Percentiles rank a stretch among this genome's conserved stretches.
Evolutionary conservation across 2,329 filamentous ascomycete species (phyloP).

Genomic region (Aspergillus phoenicis): DNA sequence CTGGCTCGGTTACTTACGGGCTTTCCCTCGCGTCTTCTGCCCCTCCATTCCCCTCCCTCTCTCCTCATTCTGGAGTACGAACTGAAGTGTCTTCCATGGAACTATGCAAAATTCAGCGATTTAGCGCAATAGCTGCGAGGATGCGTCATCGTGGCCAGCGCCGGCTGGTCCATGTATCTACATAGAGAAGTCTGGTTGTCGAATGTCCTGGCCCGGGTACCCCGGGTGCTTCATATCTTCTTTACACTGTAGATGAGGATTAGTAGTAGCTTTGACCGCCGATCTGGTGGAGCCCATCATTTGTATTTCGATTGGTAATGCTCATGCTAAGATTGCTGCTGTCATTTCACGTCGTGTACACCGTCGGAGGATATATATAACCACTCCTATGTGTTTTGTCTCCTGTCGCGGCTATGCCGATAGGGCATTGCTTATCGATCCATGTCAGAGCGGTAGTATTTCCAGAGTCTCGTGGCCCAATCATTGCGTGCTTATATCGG

Average conservation of each 20-base stretch:
- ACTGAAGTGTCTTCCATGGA: not conserved
- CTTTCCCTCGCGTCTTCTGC: not conserved
- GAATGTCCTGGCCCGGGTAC: too few relatives aligned
- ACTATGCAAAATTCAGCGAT: not conserved
- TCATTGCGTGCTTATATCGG: not conserved
- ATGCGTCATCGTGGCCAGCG: not conserved
- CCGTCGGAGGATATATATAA: not conserved
- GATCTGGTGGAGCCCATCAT: too few relatives aligned
- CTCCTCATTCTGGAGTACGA: not conserved
- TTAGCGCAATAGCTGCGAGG: not conserved
- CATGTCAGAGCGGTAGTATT: not conserved
- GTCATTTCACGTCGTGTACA: not conserved
- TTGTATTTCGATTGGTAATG: too few relatives aligned
- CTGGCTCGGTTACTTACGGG: constrained; percentile 3
- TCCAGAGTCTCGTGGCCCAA: not conserved
- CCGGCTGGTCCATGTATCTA: too few relatives aligned
- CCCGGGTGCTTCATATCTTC: too few relatives aligned
- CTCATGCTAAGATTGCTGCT: too few relatives aligned
- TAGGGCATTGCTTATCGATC: not conserved
- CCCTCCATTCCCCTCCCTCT: not conserved
- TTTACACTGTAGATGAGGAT: too few relatives aligned
- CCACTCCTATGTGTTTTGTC: not conserved
- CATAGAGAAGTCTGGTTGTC: too few relatives aligned
- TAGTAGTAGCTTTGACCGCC: too few relatives aligned
- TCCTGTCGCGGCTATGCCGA: not conserved